Percentiles rank a stretch among this genome's conserved stretches.
These are phyloP conservation scores for Aspergillus saccharolyticus DNA, from an alignment of 495 filamentous ascomycete species.

Conservation along the genomic window DNA sequence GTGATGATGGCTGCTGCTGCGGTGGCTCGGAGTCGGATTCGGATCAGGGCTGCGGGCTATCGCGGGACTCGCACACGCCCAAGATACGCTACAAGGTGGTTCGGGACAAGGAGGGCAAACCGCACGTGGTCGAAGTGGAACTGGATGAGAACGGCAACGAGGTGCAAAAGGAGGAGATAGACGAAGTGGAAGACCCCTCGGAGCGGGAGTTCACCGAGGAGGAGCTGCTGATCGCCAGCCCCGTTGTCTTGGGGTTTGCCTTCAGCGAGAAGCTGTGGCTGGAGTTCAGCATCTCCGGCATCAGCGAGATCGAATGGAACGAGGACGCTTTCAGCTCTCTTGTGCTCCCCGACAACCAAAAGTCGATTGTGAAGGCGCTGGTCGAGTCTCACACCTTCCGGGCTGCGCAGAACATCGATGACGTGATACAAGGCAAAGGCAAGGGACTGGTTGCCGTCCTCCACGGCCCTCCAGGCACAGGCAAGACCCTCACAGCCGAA, in stretches of 20 bases:
- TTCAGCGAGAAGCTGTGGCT: conserved; percentile 91
- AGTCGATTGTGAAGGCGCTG: conserved; percentile 74
- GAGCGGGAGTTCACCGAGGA: conserved; percentile 69
- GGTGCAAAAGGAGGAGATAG: conserved; percentile 60
- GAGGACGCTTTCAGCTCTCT: conserved; percentile 74
- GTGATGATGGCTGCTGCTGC: conserved; percentile 37
- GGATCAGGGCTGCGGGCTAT: conserved; percentile 23
- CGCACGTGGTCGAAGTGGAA: conserved; percentile 55
- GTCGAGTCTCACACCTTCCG: conserved; percentile 80
- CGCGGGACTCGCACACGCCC: conserved; percentile 48
- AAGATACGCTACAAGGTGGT: conserved; percentile 62
- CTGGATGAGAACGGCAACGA: conserved; percentile 59
- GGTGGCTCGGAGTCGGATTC: conserved; percentile 50
- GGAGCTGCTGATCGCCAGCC: conserved; percentile 84
- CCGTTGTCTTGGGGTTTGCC: conserved; percentile 87
- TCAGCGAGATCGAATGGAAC: conserved; percentile 80
- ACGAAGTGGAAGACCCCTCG: conserved; percentile 39
- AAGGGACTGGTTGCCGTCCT: conserved; percentile 70
- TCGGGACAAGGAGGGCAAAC: conserved; percentile 56
- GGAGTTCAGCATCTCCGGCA: conserved; percentile 78
- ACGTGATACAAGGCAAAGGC: conserved; percentile 76
- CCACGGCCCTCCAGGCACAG: conserved; percentile 79
- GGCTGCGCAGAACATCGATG: conserved; percentile 75
- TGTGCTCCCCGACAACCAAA: conserved; percentile 69
- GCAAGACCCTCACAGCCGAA: conserved; percentile 87